Conservation (phyloP, 495 filamentous ascomycete genomes). For the Hypoxylon intermedium region DNA sequence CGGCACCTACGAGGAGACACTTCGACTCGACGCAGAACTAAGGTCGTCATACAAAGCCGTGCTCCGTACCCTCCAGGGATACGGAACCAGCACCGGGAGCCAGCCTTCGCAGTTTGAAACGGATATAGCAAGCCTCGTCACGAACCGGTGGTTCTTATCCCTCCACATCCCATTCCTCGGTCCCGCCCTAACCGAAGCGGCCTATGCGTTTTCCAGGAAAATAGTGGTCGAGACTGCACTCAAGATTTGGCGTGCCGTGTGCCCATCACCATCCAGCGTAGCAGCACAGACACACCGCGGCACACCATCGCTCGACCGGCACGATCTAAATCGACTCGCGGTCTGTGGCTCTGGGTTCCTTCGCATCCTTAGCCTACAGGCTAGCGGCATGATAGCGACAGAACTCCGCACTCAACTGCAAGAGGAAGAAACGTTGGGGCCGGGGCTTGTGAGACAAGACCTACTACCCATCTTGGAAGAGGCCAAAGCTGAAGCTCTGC, state of each 20-base stretch:
- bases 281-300: slow-evolving; percentile 29
- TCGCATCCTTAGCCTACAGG: slow-evolving; percentile 52
- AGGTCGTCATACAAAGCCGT: slow-evolving; percentile 43
- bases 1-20: slow-evolving; percentile 46
- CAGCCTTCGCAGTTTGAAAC: slow-evolving; percentile 48
- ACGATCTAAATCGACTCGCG: slow-evolving; percentile 53
- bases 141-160: slow-evolving; percentile 64
- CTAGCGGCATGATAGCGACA: slow-evolving; percentile 52
- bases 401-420: slow-evolving; percentile 57
- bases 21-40: slow-evolving; percentile 48
- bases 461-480: slow-evolving; percentile 57
- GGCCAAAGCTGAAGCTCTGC: slow-evolving; percentile 52
- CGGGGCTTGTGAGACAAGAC: slow-evolving; percentile 50
- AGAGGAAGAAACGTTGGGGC: slow-evolving; percentile 58
- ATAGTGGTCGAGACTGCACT: slow-evolving; percentile 54
- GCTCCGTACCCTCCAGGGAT: slow-evolving; percentile 45
- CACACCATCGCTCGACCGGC: slow-evolving; percentile 23
- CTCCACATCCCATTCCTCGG: slow-evolving; percentile 51
- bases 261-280: slow-evolving; percentile 19
- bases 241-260: slow-evolving; percentile 47
- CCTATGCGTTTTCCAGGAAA: slow-evolving; percentile 56
- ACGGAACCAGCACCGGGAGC: slow-evolving; percentile 42
- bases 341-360: slow-evolving; percentile 57
- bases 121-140: slow-evolving; percentile 48
- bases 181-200: slow-evolving; percentile 45